phyloP scores from a whole-genome alignment of 495 filamentous ascomycete species.

The Bryoglossum gracile region DNA sequence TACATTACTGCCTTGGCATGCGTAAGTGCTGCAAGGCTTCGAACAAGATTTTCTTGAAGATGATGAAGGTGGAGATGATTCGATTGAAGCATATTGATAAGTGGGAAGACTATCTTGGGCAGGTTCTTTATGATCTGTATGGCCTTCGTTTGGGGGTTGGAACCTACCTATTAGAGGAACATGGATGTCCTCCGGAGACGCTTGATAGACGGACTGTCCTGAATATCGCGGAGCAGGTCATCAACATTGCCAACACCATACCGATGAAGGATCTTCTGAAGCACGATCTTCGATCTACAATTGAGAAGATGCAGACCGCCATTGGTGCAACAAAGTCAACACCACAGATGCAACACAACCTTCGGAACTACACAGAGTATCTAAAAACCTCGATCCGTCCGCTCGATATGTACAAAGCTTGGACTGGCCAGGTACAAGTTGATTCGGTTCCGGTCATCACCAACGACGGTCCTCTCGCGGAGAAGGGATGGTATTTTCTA shows the following conservation, averaged over 20 bases:
- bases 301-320: constrained; percentile 78
- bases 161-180: constrained; percentile 60
- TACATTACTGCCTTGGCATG: constrained; percentile 81
- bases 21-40: constrained; percentile 81
- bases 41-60: constrained; percentile 76
- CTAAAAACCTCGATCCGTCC: constrained; percentile 77
- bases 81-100: constrained; percentile 55
- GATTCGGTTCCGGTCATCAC: constrained; percentile 45
- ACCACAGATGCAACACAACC: constrained; percentile 64
- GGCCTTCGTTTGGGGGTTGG: constrained; percentile 71
- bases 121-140: constrained; percentile 84
- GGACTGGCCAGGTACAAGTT: constrained; percentile 64
- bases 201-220: constrained; percentile 70
- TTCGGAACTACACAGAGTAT: constrained; percentile 65
- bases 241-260: constrained; percentile 71
- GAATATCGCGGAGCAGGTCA: constrained; percentile 73
- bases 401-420: constrained; percentile 65
- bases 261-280: constrained; percentile 88
- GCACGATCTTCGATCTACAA: constrained; percentile 75
- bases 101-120: constrained; percentile 71
- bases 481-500: constrained; percentile 88
- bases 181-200: constrained; percentile 65
- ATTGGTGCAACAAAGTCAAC: constrained; percentile 54
- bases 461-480: constrained; percentile 52
- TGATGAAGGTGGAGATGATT: constrained; percentile 77